These are phyloP conservation scores for Russula vinacea DNA, from an alignment of 768 basidiomycete species.

Conservation along the genomic window DNA sequence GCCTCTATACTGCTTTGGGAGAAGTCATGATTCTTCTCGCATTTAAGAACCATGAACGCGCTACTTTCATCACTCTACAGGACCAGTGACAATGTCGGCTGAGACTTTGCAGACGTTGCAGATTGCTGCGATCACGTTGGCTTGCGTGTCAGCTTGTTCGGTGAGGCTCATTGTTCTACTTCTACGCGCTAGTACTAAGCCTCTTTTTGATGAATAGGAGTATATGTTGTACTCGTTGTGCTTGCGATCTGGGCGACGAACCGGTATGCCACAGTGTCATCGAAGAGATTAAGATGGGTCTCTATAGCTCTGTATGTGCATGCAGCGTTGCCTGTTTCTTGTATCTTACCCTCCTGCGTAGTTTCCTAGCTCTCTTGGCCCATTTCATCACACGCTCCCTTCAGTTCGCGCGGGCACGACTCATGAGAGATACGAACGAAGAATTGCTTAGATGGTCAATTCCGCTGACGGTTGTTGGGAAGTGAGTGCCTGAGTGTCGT, in stretches of 20 bases:
- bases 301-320: slow-evolving; percentile 29
- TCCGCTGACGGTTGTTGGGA: slow-evolving; percentile 22
- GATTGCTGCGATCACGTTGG: slow-evolving; percentile 23
- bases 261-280: slow-evolving; percentile 4
- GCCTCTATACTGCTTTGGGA: too few relatives aligned
- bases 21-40: neutral
- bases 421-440: slow-evolving; percentile 15
- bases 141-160: slow-evolving; percentile 29
- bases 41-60: slow-evolving; percentile 6
- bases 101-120: slow-evolving; percentile 26
- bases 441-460: slow-evolving; percentile 31
- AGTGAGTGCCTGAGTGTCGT: neutral
- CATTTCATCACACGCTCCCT: slow-evolving; percentile 32
- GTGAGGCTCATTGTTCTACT: slow-evolving; percentile 15
- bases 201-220: slow-evolving; percentile 23
- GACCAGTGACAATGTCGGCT: slow-evolving; percentile 3
- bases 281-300: slow-evolving; percentile 27
- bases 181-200: neutral
- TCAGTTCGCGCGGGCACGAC: slow-evolving; percentile 29
- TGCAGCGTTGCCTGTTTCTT: slow-evolving; percentile 31
- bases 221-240: slow-evolving; percentile 30
- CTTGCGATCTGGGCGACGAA: slow-evolving; percentile 32
- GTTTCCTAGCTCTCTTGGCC: slow-evolving; percentile 29
- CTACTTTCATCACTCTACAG: neutral
- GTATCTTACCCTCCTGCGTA: slow-evolving; percentile 13